A percentile compares a stretch with the other conserved stretches of the same genome.
These are phyloP conservation scores for Cytauxzoon felis DNA, from an alignment of 169 alveolate species.

Conservation along the genomic window DNA sequence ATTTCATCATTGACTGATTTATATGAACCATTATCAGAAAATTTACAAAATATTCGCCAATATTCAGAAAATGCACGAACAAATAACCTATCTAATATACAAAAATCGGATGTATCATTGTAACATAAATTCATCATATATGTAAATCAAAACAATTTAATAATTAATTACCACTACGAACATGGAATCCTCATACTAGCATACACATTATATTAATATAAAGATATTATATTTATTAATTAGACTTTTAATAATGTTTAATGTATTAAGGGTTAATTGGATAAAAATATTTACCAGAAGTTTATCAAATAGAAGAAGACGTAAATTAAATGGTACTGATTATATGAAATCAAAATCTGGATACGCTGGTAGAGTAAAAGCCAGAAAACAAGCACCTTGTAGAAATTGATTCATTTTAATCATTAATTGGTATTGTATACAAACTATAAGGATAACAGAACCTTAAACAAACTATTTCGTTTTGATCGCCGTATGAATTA, in stretches of 20 bases:
- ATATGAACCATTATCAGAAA: conserved; percentile 11
- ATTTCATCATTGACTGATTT: conserved; percentile 21
- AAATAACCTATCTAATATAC: conserved; percentile 20
- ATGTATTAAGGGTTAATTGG: not conserved
- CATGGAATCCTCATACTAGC: not conserved
- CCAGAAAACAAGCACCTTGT: conserved; percentile 74
- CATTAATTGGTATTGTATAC: not conserved
- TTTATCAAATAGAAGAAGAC: conserved; percentile 71
- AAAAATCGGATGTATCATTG: conserved; percentile 12
- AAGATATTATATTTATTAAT: not conserved
- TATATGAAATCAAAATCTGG: conserved; percentile 74
- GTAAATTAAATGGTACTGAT: conserved; percentile 74
- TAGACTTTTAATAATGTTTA: not conserved
- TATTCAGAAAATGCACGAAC: conserved; percentile 50
- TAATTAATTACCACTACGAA: not conserved
- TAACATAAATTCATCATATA: not conserved
- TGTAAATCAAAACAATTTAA: not conserved
- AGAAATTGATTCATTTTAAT: conserved; percentile 42
- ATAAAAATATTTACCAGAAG: conserved; percentile 7
- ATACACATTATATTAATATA: not conserved
- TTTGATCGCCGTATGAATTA: too few relatives aligned
- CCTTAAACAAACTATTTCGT: not conserved
- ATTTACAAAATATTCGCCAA: conserved; percentile 40
- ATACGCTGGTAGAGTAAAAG: conserved; percentile 74
- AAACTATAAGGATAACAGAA: not conserved